Evolutionary conservation across 2,329 filamentous ascomycete species (phyloP), one percentile per base, ranked within the genome.

Genomic region (Emydomyces testavorans): DNA sequence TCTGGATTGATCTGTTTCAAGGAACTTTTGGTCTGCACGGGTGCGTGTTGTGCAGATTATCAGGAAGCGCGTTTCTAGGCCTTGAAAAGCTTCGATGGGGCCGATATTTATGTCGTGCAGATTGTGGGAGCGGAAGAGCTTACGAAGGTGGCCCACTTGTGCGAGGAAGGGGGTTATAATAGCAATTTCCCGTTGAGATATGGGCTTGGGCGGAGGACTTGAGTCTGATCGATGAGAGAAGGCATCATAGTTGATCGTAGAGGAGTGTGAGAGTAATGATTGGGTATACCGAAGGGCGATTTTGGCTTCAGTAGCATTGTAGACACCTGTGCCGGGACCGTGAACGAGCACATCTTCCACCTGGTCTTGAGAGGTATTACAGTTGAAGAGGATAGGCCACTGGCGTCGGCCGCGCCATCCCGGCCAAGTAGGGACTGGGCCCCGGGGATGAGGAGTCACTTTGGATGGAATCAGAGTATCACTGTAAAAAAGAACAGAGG

Each of bases 161-260:
- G 68, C 65, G n/a, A 62, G 59, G 52, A 71, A 72, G 4, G 69
- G 69, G 15, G 61, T 61, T 60, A 71, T 71, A 50, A 71, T 65
- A 49, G 63, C 65, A 31, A 72, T 65, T 36, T 70, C 65, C 13
- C 57, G 31, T 31, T 65, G 61, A 13, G 49, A 26, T 15, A 50
- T 51, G 13, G 66, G 57, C 20, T 52, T 43, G 1, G 54, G 52
- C 21, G 32, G 48, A n/a, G 20, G 20, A 38, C 31, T 26, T 23
- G 35, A 29, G 28, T n/a, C 15, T 6, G 65, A 50, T 6, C 66
- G 50, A 1, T 63, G 63, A 10, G 59, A 50, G 11, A 55, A 51
- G 44, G 61, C 62, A 3, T 62, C 63, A 32, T 62, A 55, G 1
- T 55, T 51, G 7, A 60, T 43, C 54, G 53, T 56, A 52, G 55